These are phyloP conservation scores for Petunia axillaris DNA, from an alignment of 257 asterid species.

Conservation along the genomic window DNA sequence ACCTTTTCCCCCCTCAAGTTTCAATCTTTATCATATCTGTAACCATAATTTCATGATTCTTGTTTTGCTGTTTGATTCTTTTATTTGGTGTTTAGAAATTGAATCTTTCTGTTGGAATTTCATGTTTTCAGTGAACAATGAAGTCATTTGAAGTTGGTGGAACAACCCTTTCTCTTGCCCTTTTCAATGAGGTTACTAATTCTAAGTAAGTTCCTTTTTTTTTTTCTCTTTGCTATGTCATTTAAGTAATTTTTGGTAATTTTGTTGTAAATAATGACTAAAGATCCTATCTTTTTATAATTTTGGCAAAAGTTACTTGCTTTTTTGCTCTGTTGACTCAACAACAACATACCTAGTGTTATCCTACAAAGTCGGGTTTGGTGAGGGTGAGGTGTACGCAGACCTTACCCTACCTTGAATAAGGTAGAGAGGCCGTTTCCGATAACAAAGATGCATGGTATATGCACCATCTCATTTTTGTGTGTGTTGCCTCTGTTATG, in stretches of 20 bases:
- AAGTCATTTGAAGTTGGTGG: conserved; percentile 72
- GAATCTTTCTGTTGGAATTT: not conserved
- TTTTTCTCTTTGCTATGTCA: not conserved
- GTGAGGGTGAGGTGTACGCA: no score
- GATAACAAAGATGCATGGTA: not conserved
- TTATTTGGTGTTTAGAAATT: not conserved
- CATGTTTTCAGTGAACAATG: conserved; percentile 45
- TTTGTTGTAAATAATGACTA: not conserved
- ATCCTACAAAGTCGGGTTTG: no score
- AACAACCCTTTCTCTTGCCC: conserved; percentile 65
- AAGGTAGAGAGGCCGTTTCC: no score
- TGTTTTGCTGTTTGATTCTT: no score
- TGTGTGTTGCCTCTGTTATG: not conserved
- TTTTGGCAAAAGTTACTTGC: not conserved
- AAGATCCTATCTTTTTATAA: not conserved
- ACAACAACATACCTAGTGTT: no score
- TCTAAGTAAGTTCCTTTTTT: conserved; percentile 59
- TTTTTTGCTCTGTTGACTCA: not conserved
- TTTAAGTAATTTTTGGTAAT: not conserved
- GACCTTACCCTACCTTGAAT: no score
- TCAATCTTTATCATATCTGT: not conserved
- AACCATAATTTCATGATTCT: not conserved
- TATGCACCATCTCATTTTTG: not conserved
- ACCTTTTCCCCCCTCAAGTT: not conserved
- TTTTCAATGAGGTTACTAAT: conserved; percentile 79